Evolutionary conservation across 1,284 basidiomycete species (phyloP).

Genomic region (Puccinia hordei): DNA sequence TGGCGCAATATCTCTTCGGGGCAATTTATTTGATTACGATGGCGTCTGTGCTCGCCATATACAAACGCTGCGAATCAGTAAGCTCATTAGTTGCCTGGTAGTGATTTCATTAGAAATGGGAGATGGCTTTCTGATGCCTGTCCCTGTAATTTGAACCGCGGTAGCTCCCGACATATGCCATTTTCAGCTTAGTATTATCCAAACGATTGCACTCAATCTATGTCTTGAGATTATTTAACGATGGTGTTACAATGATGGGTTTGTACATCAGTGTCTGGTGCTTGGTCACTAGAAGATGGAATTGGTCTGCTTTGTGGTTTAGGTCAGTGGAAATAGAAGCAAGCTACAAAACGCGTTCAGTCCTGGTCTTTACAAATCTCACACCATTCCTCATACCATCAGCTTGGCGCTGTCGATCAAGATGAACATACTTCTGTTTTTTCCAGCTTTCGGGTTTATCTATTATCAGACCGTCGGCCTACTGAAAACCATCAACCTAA

Average conservation of each 20-base stretch:
- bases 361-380: neutral
- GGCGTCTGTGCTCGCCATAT: slow-evolving; percentile 61
- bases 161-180: slow-evolving; percentile 73
- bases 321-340: slow-evolving; percentile 66
- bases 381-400: neutral
- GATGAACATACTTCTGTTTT: slow-evolving; percentile 92
- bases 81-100: neutral
- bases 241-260: slow-evolving; percentile 77
- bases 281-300: slow-evolving; percentile 60
- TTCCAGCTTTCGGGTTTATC: slow-evolving; percentile 74
- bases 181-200: slow-evolving; percentile 78
- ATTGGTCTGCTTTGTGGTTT: slow-evolving; percentile 50
- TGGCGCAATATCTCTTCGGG: slow-evolving; percentile 78
- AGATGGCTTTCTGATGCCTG: slow-evolving; percentile 15
- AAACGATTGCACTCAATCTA: slow-evolving; percentile 94
- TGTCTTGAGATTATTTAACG: slow-evolving; percentile 89
- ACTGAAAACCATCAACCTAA: slow-evolving; percentile 64
- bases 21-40: slow-evolving; percentile 72
- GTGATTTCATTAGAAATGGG: slow-evolving; percentile 60
- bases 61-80: slow-evolving; percentile 45
- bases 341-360: slow-evolving; percentile 62
- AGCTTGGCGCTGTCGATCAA: slow-evolving; percentile 88
- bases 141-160: slow-evolving; percentile 55
- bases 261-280: slow-evolving; percentile 61
- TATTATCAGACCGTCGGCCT: slow-evolving; percentile 79